Percentiles rank a stretch among this genome's conserved stretches.
Evolutionary conservation across 2,329 filamentous ascomycete genomes (phyloP).

Genomic region (Penicillium sp.): DNA sequence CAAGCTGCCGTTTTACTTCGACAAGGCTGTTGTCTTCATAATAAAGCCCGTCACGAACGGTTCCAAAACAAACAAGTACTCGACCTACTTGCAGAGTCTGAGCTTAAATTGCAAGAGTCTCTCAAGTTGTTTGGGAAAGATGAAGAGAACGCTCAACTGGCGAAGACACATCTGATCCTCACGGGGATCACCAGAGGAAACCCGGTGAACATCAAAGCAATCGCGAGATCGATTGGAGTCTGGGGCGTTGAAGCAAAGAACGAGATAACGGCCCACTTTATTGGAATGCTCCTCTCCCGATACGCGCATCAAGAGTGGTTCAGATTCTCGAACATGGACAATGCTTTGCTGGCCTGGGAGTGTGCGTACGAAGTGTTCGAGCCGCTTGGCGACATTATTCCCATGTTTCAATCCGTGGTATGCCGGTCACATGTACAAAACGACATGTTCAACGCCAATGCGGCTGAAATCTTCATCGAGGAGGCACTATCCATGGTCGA

Average conservation of each 20-base stretch:
- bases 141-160: conserved; percentile 27
- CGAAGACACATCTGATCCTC: conserved; percentile 30
- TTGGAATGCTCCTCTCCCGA: conserved; percentile 25
- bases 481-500: conserved; percentile 29
- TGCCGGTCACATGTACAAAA: conserved; percentile 24
- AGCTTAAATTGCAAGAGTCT: conserved; percentile 19
- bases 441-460: conserved; percentile 26
- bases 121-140: conserved; percentile 27
- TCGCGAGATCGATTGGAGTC: conserved; percentile 25
- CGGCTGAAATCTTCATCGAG: conserved; percentile 19
- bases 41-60: conserved; percentile 15
- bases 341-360: conserved; percentile 27
- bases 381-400: conserved; percentile 22
- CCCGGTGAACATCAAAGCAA: conserved; percentile 9
- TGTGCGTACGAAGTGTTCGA: conserved; percentile 29
- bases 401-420: conserved; percentile 27
- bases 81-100: conserved; percentile 13
- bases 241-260: conserved; percentile 29
- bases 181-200: conserved; percentile 27
- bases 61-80: background rate
- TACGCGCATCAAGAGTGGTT: conserved; percentile 32
- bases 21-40: conserved; percentile 32
- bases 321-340: conserved; percentile 30
- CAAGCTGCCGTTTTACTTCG: conserved; percentile 31
- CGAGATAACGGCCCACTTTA: conserved; percentile 25